These are phyloP conservation scores for Trypanosoma avium DNA, from an alignment of 208 protist genomes.

Conservation along the genomic window DNA sequence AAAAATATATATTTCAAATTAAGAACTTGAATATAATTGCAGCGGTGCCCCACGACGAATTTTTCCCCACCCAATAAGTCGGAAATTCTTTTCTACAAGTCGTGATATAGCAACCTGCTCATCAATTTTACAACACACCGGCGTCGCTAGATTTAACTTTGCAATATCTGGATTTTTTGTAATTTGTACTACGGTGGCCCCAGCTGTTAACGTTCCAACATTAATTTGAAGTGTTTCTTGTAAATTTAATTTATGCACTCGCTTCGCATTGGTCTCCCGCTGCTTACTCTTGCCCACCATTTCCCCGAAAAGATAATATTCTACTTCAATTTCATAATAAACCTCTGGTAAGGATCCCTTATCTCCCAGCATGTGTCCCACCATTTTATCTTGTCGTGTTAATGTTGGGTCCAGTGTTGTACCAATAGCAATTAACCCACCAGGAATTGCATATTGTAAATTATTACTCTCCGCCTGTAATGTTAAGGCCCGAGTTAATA, in stretches of 20 bases:
- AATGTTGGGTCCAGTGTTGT: constrained; percentile 99
- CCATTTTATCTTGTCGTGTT: constrained; percentile 97
- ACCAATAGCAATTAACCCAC: constrained; percentile 99
- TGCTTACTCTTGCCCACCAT: constrained; percentile 93
- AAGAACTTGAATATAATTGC: constrained; percentile 34
- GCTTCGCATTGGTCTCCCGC: constrained; percentile 67
- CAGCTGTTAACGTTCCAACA: constrained; percentile 98
- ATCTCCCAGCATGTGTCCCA: constrained; percentile 94
- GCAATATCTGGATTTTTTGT: constrained; percentile 93
- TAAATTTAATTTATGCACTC: constrained; percentile 93
- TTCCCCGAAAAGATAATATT: constrained; percentile 97
- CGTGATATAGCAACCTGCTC: constrained; percentile 98
- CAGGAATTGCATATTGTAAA: constrained; percentile 99
- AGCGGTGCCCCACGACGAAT: constrained; percentile 81
- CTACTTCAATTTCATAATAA: constrained; percentile 97
- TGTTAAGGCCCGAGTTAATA: constrained; percentile 93
- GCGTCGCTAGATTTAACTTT: constrained; percentile 95
- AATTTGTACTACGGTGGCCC: constrained; percentile 94
- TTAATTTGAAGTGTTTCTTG: constrained; percentile 99
- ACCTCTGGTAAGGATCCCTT: constrained; percentile 94
- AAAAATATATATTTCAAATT: constrained; percentile 1
- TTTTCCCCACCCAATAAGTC: constrained; percentile 95
- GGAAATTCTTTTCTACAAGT: constrained; percentile 97
- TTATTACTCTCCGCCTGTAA: constrained; percentile 98
- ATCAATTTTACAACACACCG: constrained; percentile 96